Evolutionary conservation across 208 protist species (phyloP).

Genomic region (Lotmaria passim): DNA sequence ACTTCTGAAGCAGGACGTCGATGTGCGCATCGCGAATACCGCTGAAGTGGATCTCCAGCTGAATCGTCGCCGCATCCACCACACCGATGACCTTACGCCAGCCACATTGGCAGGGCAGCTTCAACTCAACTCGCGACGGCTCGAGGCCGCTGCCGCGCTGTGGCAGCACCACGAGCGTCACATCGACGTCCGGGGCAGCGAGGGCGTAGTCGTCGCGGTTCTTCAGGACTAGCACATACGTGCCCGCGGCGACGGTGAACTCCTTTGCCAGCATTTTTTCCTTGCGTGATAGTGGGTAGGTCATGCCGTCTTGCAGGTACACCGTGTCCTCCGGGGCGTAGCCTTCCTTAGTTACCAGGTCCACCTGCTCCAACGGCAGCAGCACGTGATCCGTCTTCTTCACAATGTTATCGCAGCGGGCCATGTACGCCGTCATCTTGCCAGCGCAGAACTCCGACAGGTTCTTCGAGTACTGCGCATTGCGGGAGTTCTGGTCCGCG

Average conservation of each 20-base stretch:
- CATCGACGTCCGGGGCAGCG: slow-evolving; percentile 59
- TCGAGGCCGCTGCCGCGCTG: slow-evolving; percentile 38
- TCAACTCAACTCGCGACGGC: slow-evolving; percentile 38
- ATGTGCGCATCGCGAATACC: slow-evolving; percentile 79
- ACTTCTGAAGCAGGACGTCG: slow-evolving; percentile 66
- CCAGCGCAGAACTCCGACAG: slow-evolving; percentile 65
- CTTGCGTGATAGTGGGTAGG: slow-evolving; percentile 51
- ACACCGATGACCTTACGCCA: slow-evolving; percentile 73
- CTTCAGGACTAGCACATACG: slow-evolving; percentile 74
- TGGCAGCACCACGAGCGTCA: slow-evolving; percentile 45
- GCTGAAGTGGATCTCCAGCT: slow-evolving; percentile 50
- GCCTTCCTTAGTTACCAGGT: slow-evolving; percentile 48
- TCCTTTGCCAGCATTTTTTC: slow-evolving; percentile 46
- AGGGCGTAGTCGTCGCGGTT: slow-evolving; percentile 82
- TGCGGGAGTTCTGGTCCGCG: slow-evolving; percentile 38
- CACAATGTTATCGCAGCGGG: slow-evolving; percentile 68
- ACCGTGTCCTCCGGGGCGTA: slow-evolving; percentile 51
- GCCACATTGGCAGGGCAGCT: slow-evolving; percentile 59
- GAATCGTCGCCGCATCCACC: slow-evolving; percentile 35
- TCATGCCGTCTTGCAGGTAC: slow-evolving; percentile 54
- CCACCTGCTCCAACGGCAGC: slow-evolving; percentile 65
- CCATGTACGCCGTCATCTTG: slow-evolving; percentile 78
- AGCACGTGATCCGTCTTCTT: slow-evolving; percentile 78
- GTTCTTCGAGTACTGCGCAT: slow-evolving; percentile 51
- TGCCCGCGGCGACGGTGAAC: slow-evolving; percentile 59